These are phyloP conservation scores for Alectoria sarmentosa DNA, from an alignment of 495 filamentous ascomycete genomes.

Conservation along the genomic window DNA sequence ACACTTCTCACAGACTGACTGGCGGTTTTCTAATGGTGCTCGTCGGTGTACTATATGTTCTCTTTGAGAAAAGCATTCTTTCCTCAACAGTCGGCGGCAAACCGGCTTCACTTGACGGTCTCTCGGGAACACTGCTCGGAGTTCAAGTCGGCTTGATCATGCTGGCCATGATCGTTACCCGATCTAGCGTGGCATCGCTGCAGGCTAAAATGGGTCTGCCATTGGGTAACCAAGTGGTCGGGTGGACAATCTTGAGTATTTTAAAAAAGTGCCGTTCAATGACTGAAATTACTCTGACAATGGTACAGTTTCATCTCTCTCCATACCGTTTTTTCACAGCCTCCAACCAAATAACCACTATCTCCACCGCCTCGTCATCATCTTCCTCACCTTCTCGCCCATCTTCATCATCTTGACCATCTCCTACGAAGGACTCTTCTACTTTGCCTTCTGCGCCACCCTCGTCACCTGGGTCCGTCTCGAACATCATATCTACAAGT, in stretches of 20 bases:
- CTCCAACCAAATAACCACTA: constrained; percentile 81
- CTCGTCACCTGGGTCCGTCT: constrained; percentile 86
- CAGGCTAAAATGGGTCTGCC: constrained; percentile 87
- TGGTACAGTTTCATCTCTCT: constrained; percentile 58
- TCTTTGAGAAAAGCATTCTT: constrained; percentile 68
- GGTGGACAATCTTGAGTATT: constrained; percentile 77
- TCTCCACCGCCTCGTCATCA: constrained; percentile 77
- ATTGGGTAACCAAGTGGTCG: constrained; percentile 78
- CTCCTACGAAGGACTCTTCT: constrained; percentile 96
- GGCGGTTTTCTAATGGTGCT: constrained; percentile 74
- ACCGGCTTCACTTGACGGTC: constrained; percentile 37
- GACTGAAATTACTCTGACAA: background rate
- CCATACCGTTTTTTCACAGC: constrained; percentile 74
- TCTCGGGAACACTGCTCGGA: constrained; percentile 49
- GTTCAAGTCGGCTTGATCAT: constrained; percentile 72
- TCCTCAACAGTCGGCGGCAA: constrained; percentile 33
- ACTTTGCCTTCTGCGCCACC: constrained; percentile 77
- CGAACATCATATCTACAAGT: constrained; percentile 70
- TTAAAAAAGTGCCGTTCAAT: constrained; percentile 13
- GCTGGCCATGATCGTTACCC: constrained; percentile 78
- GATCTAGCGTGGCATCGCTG: constrained; percentile 70
- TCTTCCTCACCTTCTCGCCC: constrained; percentile 91
- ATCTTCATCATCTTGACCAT: constrained; percentile 95
- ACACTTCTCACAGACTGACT: constrained; percentile 48
- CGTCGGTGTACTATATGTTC: constrained; percentile 71